These are phyloP conservation scores for Asterochloris erici DNA, from an alignment of 139 green algal genomes.

Conservation along the genomic window DNA sequence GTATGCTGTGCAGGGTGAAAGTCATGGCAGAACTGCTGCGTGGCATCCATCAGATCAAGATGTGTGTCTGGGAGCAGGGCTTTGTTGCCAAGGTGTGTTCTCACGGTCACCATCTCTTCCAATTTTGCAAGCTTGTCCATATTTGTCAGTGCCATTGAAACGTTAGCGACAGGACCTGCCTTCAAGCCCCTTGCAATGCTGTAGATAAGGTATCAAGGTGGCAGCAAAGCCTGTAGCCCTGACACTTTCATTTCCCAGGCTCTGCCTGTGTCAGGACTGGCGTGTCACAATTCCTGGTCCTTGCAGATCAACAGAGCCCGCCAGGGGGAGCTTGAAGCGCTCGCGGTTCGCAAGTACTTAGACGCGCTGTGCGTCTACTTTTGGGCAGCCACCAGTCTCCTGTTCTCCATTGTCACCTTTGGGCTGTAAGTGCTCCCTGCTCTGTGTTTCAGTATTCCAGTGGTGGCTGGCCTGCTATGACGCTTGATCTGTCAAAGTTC, in stretches of 20 bases:
- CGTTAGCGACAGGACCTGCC: too few species aligned
- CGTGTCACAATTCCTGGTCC: not conserved
- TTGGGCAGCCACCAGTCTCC: slow-evolving; percentile 77
- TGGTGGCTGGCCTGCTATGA: too few species aligned
- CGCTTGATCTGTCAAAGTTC: too few species aligned
- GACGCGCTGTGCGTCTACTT: slow-evolving; percentile 91
- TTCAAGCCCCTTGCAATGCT: too few species aligned
- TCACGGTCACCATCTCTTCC: too few species aligned
- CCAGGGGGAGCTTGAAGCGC: slow-evolving; percentile 40
- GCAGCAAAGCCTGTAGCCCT: not conserved
- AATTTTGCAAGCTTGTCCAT: not conserved
- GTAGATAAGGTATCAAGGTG: too few species aligned
- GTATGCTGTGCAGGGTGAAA: slow-evolving; percentile 23
- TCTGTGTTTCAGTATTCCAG: not conserved
- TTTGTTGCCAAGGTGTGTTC: slow-evolving; percentile 32
- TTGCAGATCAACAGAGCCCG: slow-evolving; percentile 30
- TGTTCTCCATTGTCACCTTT: slow-evolving; percentile 71
- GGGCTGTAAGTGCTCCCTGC: slow-evolving; percentile 6
- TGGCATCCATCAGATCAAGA: slow-evolving; percentile 59
- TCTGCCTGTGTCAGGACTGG: not conserved
- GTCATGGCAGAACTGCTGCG: slow-evolving; percentile 53
- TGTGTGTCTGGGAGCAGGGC: slow-evolving; percentile 51
- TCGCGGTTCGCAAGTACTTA: slow-evolving; percentile 82
- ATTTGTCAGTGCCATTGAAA: too few species aligned
- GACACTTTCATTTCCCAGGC: not conserved